Base-by-base conservation (phyloP, 1,139 yeast species). In the Ogataea hybrid region DNA sequence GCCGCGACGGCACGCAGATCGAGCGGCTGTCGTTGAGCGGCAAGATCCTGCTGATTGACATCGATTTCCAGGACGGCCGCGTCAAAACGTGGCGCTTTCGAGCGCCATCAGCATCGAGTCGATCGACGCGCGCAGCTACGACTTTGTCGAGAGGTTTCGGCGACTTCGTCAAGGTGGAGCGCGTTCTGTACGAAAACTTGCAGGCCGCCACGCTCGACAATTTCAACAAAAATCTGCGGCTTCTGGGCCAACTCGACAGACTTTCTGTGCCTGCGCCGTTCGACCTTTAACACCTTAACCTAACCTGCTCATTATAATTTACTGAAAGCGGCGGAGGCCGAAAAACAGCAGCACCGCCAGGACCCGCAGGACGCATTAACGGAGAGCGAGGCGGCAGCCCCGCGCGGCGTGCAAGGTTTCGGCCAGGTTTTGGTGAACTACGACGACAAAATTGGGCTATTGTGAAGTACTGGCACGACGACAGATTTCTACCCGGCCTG, bases 251-350 rank as follows among this genome's bases (percentile, higher is more conserved):
- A 43, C 53, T 61, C 30, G 66, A 62, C 41, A 48, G 59, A 30
- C 46, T 61, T n/a, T 60, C 64, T 5, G 32, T 50, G 17, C 44
- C 43, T 15, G 42, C 61, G 10, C 64, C 64, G 11, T 42, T 53
- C 37, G 66, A 61, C 41, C 41, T 61, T 62, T 43, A 61, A 60
- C 33, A 52, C 58, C 22, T 57, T 62, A n/a, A n/a, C n/a, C n/a
- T 32, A 54, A 54, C 34, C 48, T 46, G 20, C 39, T 61, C 8
- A 54, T 57, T 57, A 48, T 40, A 56, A 54, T 16, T 32, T 60
- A 7, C 34, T 44, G 4, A 44, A 48, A 28, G 48, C 52, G 11
- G 25, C 36, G 11, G 43, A 46, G 8, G 44, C 44, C 15, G 55
- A 51, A 30, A 14, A 20, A 7, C 14, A 30, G 30, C 34, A 25